These are phyloP conservation scores for Aspergillus ellipticus DNA, from an alignment of 495 filamentous ascomycete species.

Conservation along the genomic window DNA sequence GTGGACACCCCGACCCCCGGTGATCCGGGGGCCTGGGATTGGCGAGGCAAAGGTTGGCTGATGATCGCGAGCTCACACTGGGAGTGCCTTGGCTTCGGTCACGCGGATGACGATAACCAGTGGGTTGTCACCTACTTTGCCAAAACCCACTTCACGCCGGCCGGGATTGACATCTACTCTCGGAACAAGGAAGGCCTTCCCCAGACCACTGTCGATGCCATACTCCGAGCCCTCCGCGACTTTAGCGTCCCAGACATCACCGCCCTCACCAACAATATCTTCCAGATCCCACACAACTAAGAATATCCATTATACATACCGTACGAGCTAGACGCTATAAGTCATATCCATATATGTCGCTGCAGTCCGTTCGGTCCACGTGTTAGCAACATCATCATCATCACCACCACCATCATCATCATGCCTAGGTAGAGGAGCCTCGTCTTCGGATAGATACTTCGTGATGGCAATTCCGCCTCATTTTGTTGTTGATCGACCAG, in stretches of 20 bases:
- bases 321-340: too few relatives aligned
- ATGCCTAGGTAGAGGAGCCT: too few relatives aligned
- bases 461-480: too few relatives aligned
- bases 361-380: too few relatives aligned
- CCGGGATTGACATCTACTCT: slow-evolving; percentile 71
- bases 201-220: slow-evolving; percentile 40
- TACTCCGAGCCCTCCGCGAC: slow-evolving; percentile 40
- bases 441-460: too few relatives aligned
- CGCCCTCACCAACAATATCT: slow-evolving; percentile 16
- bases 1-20: slow-evolving; percentile 51
- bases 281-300: slow-evolving; percentile 16
- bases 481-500: too few relatives aligned
- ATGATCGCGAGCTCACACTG: slow-evolving; percentile 62
- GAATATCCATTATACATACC: too few relatives aligned
- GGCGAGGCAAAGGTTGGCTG: slow-evolving; percentile 68
- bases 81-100: slow-evolving; percentile 71
- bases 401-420: too few relatives aligned
- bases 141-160: slow-evolving; percentile 69
- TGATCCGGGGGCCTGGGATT: slow-evolving; percentile 55
- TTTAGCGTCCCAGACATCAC: slow-evolving; percentile 23
- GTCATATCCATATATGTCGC: too few relatives aligned
- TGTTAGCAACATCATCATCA: too few relatives aligned
- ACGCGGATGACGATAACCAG: slow-evolving; percentile 38
- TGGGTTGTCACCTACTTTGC: slow-evolving; percentile 77
- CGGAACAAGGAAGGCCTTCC: slow-evolving; percentile 49